Evolutionary conservation across 345 rosid genomes (phyloP).

Genomic region (Lenwebbia sp.): DNA sequence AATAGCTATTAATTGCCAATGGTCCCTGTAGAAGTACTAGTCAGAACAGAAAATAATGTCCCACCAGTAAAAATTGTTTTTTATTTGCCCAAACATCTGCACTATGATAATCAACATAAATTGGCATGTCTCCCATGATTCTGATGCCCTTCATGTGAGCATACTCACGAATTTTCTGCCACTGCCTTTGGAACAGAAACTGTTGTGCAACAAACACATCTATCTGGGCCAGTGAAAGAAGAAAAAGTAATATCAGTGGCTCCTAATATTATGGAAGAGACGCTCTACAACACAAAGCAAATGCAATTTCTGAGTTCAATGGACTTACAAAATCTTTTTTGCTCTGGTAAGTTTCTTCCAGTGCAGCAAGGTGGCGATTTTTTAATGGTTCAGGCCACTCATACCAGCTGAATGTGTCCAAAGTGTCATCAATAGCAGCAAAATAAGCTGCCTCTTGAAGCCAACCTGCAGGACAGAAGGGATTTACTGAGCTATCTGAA

Average conservation of each 20-base stretch:
- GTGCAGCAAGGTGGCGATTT: constrained; percentile 73
- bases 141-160: constrained; percentile 57
- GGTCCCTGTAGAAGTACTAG: neutral
- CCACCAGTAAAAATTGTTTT: constrained; percentile 75
- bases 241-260: constrained; percentile 1
- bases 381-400: constrained; percentile 82
- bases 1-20: neutral
- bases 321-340: constrained; percentile 70
- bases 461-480: constrained; percentile 50
- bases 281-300: neutral
- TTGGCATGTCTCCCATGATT: constrained; percentile 99
- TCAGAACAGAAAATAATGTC: constrained; percentile 5
- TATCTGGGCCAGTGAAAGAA: constrained; percentile 34
- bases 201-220: constrained; percentile 81
- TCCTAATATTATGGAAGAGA: neutral
- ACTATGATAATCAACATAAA: constrained; percentile 92
- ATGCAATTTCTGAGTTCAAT: neutral
- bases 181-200: constrained; percentile 90
- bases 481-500: neutral
- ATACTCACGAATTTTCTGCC: constrained; percentile 75
- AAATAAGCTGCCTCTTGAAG: constrained; percentile 95
- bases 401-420: constrained; percentile 62
- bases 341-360: constrained; percentile 70
- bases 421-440: constrained; percentile 70
- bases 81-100: constrained; percentile 99